phyloP scores from a whole-genome alignment of 345 rosid species.

The Hypericum androsaemum region DNA sequence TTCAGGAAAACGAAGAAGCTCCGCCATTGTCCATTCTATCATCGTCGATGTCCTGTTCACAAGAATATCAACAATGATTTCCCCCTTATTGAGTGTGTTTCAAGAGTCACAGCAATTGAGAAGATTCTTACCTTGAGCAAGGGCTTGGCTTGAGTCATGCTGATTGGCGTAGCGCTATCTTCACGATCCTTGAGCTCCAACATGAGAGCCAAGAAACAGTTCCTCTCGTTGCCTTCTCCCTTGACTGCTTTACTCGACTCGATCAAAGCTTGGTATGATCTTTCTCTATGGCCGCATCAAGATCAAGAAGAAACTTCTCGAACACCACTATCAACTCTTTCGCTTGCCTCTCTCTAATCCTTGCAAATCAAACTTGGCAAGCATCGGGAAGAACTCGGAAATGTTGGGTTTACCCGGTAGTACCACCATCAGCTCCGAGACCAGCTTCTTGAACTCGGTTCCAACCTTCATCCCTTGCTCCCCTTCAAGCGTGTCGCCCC shows the following conservation, averaged over 20 bases:
- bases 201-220: background rate
- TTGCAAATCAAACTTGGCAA: conserved; percentile 21
- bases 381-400: conserved; percentile 18
- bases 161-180: no score
- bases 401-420: conserved; percentile 15
- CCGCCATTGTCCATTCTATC: no score
- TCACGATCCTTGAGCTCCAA: no score
- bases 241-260: background rate
- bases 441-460: conserved; percentile 6
- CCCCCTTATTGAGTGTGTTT: no score
- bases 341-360: conserved; percentile 18
- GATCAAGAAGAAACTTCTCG: background rate
- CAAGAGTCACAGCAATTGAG: no score
- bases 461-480: background rate
- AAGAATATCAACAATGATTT: no score
- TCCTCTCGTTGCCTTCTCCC: background rate
- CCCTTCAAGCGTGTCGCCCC: background rate
- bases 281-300: background rate
- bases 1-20: no score
- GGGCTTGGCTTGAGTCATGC: no score
- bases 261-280: background rate
- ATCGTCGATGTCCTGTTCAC: no score
- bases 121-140: no score
- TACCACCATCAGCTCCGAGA: background rate
- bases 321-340: background rate